These are phyloP conservation scores for Backusella australiensis DNA, from an alignment of 192 early-diverging fungal genomes.

Conservation along the genomic window DNA sequence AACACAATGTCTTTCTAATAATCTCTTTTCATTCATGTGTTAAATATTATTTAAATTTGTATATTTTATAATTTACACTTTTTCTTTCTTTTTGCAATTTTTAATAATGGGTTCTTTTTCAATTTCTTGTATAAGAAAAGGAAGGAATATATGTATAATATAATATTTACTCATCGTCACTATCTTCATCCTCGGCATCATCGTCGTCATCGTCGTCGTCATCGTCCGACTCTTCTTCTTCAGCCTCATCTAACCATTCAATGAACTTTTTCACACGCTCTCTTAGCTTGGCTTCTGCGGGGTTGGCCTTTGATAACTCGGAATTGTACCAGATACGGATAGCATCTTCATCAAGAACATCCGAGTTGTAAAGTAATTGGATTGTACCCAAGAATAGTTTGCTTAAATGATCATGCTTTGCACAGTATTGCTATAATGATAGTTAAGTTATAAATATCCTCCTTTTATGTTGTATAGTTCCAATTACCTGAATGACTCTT, in stretches of 20 bases:
- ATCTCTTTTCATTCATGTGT: not conserved
- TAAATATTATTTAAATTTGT: not conserved
- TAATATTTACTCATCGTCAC: not conserved
- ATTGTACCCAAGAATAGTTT: conserved; percentile 63
- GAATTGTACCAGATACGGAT: conserved; percentile 74
- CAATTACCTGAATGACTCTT: conserved; percentile 41
- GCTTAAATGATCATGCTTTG: conserved; percentile 35
- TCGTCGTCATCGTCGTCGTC: conserved; percentile 49
- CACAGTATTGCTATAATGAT: conserved; percentile 48
- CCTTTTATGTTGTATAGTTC: not conserved
- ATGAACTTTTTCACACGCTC: conserved; percentile 66
- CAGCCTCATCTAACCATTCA: conserved; percentile 68
- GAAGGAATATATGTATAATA: not conserved
- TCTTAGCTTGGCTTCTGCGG: conserved; percentile 43
- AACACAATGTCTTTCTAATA: not conserved
- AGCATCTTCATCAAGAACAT: conserved; percentile 80
- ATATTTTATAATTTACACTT: not conserved
- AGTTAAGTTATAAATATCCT: not conserved
- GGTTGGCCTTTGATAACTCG: conserved; percentile 41
- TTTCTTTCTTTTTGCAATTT: not conserved
- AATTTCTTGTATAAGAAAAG: not conserved
- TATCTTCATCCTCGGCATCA: conserved; percentile 6
- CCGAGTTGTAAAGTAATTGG: conserved; percentile 69
- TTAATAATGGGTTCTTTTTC: not conserved
- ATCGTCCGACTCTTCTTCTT: conserved; percentile 63